Percentiles rank a stretch among this genome's conserved stretches.
These are phyloP conservation scores for Phytophthora lateralis DNA, from an alignment of 352 stramenopile genomes.

Conservation along the genomic window DNA sequence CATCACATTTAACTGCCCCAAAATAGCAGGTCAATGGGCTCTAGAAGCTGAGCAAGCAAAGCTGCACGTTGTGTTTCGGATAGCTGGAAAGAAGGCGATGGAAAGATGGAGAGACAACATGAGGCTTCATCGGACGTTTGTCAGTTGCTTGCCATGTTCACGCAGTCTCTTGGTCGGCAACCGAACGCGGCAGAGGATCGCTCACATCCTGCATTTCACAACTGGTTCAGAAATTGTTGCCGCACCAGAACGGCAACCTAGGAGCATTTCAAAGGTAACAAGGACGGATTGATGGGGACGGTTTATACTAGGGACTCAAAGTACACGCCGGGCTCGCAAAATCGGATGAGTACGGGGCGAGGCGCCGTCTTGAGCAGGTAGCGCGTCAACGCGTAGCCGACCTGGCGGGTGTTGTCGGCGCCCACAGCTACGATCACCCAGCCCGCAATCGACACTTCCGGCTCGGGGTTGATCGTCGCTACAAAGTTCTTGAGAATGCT, in stretches of 20 bases:
- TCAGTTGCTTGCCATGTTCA: no score
- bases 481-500: constrained; percentile 31
- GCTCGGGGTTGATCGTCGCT: constrained; percentile 23
- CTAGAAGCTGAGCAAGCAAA: background rate
- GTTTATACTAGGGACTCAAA: constrained; percentile 61
- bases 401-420: constrained; percentile 66
- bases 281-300: constrained; percentile 17
- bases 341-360: constrained; percentile 69
- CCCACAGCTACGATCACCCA: constrained; percentile 79
- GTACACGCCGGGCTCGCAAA: constrained; percentile 80
- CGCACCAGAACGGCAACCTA: constrained; percentile 7
- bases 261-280: constrained; percentile 6
- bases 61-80: background rate
- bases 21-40: background rate
- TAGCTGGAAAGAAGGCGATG: background rate
- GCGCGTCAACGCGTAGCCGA: constrained; percentile 68
- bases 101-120: background rate
- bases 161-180: no score
- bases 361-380: constrained; percentile 75
- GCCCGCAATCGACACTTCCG: constrained; percentile 42
- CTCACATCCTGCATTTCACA: background rate
- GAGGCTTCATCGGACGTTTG: no score
- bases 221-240: constrained; percentile 9
- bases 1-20: background rate
- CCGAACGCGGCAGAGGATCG: constrained; percentile 4